These are phyloP conservation scores for Penicillium angulare DNA, from an alignment of 495 filamentous ascomycete genomes.

Conservation along the genomic window DNA sequence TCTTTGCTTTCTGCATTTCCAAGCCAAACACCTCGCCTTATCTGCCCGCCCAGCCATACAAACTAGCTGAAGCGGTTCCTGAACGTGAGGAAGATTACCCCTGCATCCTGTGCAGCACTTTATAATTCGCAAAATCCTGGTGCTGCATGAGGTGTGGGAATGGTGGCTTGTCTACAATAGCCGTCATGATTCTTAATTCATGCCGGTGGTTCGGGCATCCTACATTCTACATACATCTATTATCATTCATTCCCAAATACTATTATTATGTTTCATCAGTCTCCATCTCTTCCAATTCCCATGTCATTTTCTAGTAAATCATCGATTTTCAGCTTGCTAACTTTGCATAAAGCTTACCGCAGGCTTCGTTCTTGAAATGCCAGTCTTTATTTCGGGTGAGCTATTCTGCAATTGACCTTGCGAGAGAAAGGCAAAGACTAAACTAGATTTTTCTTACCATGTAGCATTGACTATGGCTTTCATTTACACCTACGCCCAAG, in stretches of 20 bases:
- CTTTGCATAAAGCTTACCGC: conserved; percentile 43
- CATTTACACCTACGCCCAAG: conserved; percentile 77
- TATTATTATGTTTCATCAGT: conserved; percentile 15
- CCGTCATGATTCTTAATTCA: conserved; percentile 60
- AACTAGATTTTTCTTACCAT: background rate
- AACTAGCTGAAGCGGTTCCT: conserved; percentile 92
- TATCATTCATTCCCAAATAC: conserved; percentile 19
- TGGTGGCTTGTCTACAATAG: conserved; percentile 91
- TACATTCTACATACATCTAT: conserved; percentile 61
- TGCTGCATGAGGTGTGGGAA: conserved; percentile 72
- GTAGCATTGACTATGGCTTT: conserved; percentile 72
- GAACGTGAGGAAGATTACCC: conserved; percentile 96
- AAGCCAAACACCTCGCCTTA: conserved; percentile 78
- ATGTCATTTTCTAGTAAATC: no score
- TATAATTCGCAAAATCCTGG: conserved; percentile 72
- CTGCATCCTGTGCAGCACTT: conserved; percentile 66
- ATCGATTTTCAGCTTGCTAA: no score
- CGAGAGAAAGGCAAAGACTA: conserved; percentile 7
- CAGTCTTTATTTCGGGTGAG: conserved; percentile 57
- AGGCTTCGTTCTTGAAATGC: conserved; percentile 47
- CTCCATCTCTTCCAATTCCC: conserved; percentile 9
- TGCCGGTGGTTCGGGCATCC: conserved; percentile 81
- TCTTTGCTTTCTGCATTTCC: conserved; percentile 12
- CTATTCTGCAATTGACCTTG: conserved; percentile 5
- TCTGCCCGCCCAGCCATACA: conserved; percentile 88